phyloP scores from a whole-genome alignment of 306 rosid species.

The Biancaea sappan region DNA sequence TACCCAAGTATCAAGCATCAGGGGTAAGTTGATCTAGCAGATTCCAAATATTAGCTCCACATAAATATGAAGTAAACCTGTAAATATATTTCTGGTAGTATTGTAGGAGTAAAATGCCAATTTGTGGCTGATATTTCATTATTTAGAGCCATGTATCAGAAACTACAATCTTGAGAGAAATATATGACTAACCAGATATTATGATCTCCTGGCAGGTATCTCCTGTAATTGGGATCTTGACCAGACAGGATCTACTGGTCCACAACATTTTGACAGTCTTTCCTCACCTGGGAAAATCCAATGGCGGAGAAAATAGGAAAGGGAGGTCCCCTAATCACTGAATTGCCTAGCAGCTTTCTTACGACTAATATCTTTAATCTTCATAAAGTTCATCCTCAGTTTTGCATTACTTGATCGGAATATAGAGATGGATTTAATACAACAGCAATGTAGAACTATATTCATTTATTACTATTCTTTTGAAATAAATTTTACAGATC shows the following conservation, averaged over 20 bases:
- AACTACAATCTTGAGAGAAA: no score
- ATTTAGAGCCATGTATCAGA: slow-evolving; percentile 13
- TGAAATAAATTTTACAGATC: slow-evolving; percentile 36
- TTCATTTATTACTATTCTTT: slow-evolving; percentile 46
- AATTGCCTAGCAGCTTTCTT: slow-evolving; percentile 30
- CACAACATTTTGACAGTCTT: slow-evolving; percentile 73
- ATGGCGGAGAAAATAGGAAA: slow-evolving; percentile 50
- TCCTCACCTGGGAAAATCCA: slow-evolving; percentile 63
- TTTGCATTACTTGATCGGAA: slow-evolving; percentile 47
- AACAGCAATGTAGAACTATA: slow-evolving; percentile 37
- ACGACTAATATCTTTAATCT: slow-evolving; percentile 40
- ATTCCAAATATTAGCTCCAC: slow-evolving; percentile 1
- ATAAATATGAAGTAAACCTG: slow-evolving; percentile 12
- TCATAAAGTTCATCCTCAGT: slow-evolving; percentile 29
- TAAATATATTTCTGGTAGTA: not conserved
- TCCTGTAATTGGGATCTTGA: slow-evolving; percentile 83
- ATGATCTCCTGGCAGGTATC: slow-evolving; percentile 54
- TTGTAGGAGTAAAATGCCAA: not conserved
- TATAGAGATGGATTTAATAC: slow-evolving; percentile 41
- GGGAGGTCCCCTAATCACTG: slow-evolving; percentile 33
- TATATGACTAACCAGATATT: slow-evolving; percentile 46
- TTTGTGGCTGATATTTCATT: slow-evolving; percentile 8
- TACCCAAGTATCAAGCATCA: slow-evolving; percentile 74
- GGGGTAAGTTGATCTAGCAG: slow-evolving; percentile 62
- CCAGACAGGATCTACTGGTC: slow-evolving; percentile 80